Conservation (phyloP, 768 basidiomycete genomes). For the Rhodocollybia butyracea region DNA sequence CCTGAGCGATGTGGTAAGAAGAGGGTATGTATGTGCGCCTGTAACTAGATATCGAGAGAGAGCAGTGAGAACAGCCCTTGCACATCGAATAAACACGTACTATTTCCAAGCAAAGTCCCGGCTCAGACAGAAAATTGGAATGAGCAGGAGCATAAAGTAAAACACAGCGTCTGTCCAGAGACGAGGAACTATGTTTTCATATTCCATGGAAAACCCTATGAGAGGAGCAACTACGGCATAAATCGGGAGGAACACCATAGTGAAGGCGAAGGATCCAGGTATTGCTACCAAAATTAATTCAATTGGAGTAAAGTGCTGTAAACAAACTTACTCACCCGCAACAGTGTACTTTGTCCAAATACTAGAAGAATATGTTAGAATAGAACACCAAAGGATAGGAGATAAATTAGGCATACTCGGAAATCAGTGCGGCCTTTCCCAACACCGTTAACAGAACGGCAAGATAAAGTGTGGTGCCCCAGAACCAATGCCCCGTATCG, state of each 20-base stretch:
- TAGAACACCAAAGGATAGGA: background rate
- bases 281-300: slow-evolving; percentile 59
- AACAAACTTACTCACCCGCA: slow-evolving; percentile 50
- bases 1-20: slow-evolving; percentile 98
- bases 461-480: slow-evolving; percentile 96
- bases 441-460: slow-evolving; percentile 91
- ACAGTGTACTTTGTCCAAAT: slow-evolving; percentile 99
- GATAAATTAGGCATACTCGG: slow-evolving; percentile 76
- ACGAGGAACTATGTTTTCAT: slow-evolving; percentile 82
- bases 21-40: slow-evolving; percentile 85
- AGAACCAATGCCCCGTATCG: slow-evolving; percentile 96
- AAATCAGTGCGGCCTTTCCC: slow-evolving; percentile 95
- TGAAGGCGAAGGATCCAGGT: slow-evolving; percentile 93
- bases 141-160: slow-evolving; percentile 81
- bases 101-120: slow-evolving; percentile 98
- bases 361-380: slow-evolving; percentile 37
- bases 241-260: slow-evolving; percentile 92
- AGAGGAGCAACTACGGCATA: slow-evolving; percentile 86
- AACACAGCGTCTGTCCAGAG: slow-evolving; percentile 88
- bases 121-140: slow-evolving; percentile 81
- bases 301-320: slow-evolving; percentile 9
- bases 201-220: slow-evolving; percentile 88
- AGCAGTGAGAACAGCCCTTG: slow-evolving; percentile 5
- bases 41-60: slow-evolving; percentile 52
- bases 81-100: slow-evolving; percentile 42